Evolutionary conservation across 345 rosid genomes (phyloP).

Genomic region (Dipteronia dyeriana): DNA sequence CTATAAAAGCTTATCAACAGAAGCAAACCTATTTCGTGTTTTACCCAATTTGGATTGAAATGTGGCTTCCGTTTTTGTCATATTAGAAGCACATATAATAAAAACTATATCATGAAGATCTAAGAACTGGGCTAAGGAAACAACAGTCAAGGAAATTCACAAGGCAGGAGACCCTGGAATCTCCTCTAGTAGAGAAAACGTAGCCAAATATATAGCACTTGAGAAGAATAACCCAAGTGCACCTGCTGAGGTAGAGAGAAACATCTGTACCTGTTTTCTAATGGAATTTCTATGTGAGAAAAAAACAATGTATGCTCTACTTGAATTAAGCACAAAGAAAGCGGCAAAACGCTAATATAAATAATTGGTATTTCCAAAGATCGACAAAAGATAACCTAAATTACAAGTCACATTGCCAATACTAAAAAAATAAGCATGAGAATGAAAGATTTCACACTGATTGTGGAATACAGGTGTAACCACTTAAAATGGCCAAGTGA

Average conservation of each 20-base stretch:
- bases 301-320: not conserved
- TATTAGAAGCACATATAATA: not conserved
- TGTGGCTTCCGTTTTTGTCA: not conserved
- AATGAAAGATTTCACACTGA: slow-evolving; percentile 2
- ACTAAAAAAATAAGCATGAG: not conserved
- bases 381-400: not conserved
- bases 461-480: not conserved
- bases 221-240: slow-evolving; percentile 8
- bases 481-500: slow-evolving; percentile 11
- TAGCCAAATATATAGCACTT: not conserved
- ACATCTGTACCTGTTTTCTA: not conserved
- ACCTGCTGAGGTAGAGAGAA: not conserved
- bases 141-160: slow-evolving; percentile 1
- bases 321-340: not conserved
- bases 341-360: not conserved
- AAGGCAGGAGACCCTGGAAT: not conserved
- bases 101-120: not conserved
- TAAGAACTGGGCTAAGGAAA: not conserved
- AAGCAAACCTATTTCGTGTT: not conserved
- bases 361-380: slow-evolving; percentile 4
- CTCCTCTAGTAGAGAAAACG: not conserved
- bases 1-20: not conserved
- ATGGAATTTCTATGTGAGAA: not conserved
- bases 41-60: not conserved
- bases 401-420: not conserved